Base-by-base conservation (phyloP, 257 asterid species). In the Ocimum tenuiflorum region DNA sequence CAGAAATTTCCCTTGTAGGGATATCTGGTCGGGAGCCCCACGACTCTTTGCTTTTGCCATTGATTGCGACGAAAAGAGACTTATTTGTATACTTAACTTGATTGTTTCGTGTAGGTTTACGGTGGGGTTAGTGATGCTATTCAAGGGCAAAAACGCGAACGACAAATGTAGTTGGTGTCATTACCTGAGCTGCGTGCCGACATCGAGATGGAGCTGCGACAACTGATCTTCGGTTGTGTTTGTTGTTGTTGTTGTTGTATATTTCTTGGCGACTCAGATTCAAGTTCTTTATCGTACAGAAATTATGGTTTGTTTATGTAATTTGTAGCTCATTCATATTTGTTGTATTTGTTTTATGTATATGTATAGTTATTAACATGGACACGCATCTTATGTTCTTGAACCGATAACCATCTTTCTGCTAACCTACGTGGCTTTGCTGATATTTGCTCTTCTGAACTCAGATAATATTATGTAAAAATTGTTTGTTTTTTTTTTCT, bases 101-200 rank as follows among this genome's bases (percentile, higher is more conserved):
- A 5, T 5, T 13, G 9, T 15, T 38, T n/a, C 42, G 8, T 65
- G 68, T 85, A 91, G 97, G 68, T 84, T 86, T 31, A 71, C 80
- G 1, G 79, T 83, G 66, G 96, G 91, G 47, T 60, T 81, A 69
- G 91, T 81, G 49, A 83, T 81, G 95, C 80, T 91, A 31, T 88
- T 84, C 60, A 84, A 74, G 79, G 97, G 97, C 14, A 87, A 79
- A 69, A 91, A 81, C 10, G 96, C 70, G 1, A 91, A 86, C 23
- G 78, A 83, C 14, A 91, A 71, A 68, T 91, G 97, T 78, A 71
- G 81, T 55, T 91, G 97, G 97, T 91, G 96, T 76, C 97, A 81
- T 78, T 91, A 88, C 49, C 65, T 91, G 35, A 91, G 95, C 79
- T 88, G 97, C 42, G 94, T 91, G 60, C 97, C 96, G 9, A 91